Evolutionary conservation across 495 filamentous ascomycete genomes (phyloP).

Genomic region (Tuber borchii): DNA sequence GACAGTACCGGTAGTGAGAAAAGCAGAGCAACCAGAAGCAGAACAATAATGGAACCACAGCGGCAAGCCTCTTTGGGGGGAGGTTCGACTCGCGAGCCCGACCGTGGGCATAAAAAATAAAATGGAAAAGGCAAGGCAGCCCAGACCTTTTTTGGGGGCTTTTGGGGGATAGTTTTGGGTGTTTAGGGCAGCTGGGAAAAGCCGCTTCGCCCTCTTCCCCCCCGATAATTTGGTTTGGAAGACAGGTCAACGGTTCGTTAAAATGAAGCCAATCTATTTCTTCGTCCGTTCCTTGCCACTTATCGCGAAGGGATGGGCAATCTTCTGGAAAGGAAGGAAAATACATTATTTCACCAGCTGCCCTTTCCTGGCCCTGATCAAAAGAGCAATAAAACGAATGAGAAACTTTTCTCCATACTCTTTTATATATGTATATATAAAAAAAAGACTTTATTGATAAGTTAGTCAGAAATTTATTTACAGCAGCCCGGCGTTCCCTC

Average conservation of each 20-base stretch:
- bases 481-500: neutral
- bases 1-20: too few species aligned
- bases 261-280: constrained; percentile 1
- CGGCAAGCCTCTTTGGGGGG: neutral
- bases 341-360: neutral
- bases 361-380: neutral
- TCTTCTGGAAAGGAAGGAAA: neutral
- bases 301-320: neutral
- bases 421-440: neutral
- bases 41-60: neutral
- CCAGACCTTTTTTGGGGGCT: neutral
- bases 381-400: neutral
- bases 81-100: neutral
- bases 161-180: neutral
- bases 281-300: neutral
- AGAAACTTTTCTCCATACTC: neutral
- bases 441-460: neutral
- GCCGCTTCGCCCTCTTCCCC: neutral
- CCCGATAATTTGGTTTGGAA: neutral
- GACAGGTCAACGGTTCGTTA: constrained; percentile 1
- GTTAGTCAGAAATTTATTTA: neutral
- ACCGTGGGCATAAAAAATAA: neutral
- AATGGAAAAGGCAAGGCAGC: constrained; percentile 2
- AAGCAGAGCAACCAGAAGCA: neutral
- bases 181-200: neutral